These are phyloP conservation scores for Puccinia coronata DNA, from an alignment of 1,284 basidiomycete species.

Conservation along the genomic window DNA sequence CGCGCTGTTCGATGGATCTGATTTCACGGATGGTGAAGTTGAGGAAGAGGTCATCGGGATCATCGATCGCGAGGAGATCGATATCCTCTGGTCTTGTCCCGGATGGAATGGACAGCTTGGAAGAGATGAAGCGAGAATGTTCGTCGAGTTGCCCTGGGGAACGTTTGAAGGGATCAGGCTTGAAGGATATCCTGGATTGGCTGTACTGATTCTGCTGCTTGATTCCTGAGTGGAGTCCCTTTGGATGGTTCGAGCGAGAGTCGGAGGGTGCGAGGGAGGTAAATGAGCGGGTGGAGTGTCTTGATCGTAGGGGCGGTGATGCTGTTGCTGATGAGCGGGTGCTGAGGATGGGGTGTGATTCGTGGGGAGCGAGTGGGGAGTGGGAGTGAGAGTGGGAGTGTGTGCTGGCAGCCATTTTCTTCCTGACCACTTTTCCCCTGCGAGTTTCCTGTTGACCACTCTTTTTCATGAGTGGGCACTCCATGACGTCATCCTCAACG, in stretches of 20 bases:
- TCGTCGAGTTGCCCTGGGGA: not conserved
- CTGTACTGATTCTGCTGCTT: not conserved
- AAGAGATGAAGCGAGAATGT: not conserved
- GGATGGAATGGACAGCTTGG: not conserved
- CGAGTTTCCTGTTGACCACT: no score
- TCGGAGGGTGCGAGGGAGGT: slow-evolving; percentile 38
- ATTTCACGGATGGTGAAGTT: slow-evolving; percentile 32
- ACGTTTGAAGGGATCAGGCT: not conserved
- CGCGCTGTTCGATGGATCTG: slow-evolving; percentile 19
- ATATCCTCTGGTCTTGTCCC: slow-evolving; percentile 29
- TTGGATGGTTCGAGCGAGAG: slow-evolving; percentile 21
- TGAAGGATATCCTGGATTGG: not conserved
- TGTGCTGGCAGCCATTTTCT: no score
- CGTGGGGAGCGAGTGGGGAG: no score
- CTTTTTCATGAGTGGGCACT: no score
- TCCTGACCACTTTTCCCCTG: no score
- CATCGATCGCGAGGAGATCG: slow-evolving; percentile 25
- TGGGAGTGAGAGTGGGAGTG: no score
- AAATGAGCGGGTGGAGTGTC: slow-evolving; percentile 31
- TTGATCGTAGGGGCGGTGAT: slow-evolving; percentile 23
- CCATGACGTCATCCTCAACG: no score
- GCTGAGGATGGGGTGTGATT: not conserved
- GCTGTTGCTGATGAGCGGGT: not conserved
- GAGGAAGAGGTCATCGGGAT: slow-evolving; percentile 40
- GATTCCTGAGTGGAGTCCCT: not conserved